These are phyloP conservation scores for Prunus campanulata DNA, from an alignment of 306 rosid genomes.

Conservation along the genomic window DNA sequence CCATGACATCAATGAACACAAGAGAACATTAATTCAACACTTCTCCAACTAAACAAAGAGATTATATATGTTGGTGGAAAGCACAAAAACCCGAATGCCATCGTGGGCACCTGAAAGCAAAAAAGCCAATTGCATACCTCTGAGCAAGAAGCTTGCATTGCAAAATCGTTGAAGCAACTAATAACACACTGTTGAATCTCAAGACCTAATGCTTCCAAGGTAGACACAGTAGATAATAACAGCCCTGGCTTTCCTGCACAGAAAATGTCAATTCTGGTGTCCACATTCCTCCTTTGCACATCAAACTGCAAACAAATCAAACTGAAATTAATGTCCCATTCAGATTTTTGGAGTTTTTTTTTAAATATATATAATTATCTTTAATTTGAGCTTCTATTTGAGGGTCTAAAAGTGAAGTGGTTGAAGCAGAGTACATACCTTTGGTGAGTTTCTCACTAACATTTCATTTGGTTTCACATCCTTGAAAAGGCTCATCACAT, in stretches of 20 bases:
- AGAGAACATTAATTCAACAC: conserved; percentile 1
- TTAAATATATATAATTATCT: not conserved
- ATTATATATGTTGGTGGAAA: not conserved
- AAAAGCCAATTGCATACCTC: conserved; percentile 44
- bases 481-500: conserved; percentile 42
- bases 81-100: not conserved
- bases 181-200: conserved; percentile 93
- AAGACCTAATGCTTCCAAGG: conserved; percentile 85
- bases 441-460: conserved; percentile 68
- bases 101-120: not conserved
- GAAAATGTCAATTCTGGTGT: conserved; percentile 66
- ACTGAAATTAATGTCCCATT: not conserved
- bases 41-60: not conserved
- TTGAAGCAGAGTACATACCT: conserved; percentile 39
- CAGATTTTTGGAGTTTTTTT: not conserved
- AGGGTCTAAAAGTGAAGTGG: not conserved
- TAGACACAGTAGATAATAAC: conserved; percentile 62
- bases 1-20: conserved; percentile 19
- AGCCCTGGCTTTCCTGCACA: conserved; percentile 84
- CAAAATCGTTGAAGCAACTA: conserved; percentile 86
- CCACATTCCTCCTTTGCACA: conserved; percentile 66
- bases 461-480: conserved; percentile 63
- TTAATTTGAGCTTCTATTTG: not conserved
- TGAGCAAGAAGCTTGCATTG: conserved; percentile 94
- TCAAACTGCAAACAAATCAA: conserved; percentile 50